Evolutionary conservation across 208 protist genomes (phyloP).

Genomic region (Trichomonas vaginalis): DNA sequence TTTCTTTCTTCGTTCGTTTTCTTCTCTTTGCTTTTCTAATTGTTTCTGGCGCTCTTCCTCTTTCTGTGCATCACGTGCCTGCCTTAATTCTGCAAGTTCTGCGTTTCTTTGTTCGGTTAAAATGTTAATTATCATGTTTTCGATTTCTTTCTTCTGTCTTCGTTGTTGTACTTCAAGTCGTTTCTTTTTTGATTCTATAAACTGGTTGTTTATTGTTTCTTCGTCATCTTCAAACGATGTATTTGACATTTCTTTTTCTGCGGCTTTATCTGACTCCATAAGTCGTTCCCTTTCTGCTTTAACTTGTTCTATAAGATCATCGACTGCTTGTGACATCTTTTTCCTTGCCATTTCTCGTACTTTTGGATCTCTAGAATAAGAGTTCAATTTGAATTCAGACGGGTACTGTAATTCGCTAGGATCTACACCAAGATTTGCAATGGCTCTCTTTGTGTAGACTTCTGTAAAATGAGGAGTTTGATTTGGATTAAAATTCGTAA

Average conservation of each 20-base stretch:
- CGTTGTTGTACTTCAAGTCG: not conserved
- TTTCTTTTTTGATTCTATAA: not conserved
- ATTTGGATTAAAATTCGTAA: not conserved
- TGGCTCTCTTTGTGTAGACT: not conserved
- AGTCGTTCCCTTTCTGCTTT: not conserved
- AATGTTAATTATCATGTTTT: not conserved
- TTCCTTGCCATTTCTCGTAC: not conserved
- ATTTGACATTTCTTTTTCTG: not conserved
- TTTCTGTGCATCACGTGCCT: not conserved
- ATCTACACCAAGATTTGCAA: not conserved
- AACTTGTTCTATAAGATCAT: not conserved
- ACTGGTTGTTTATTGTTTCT: not conserved
- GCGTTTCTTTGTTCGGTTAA: not conserved
- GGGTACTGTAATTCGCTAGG: not conserved
- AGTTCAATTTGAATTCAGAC: not conserved
- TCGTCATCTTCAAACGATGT: not conserved
- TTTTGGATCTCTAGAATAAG: constrained; percentile 8
- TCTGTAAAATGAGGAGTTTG: not conserved
- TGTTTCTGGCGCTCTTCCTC: not conserved
- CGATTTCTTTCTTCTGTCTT: not conserved
- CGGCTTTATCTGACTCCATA: not conserved
- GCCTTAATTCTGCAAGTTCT: not conserved
- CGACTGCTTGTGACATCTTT: not conserved
- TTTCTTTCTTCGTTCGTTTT: not conserved
- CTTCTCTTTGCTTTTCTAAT: not conserved